These are phyloP conservation scores for Mycena floridula DNA, from an alignment of 768 basidiomycete genomes.

Conservation along the genomic window DNA sequence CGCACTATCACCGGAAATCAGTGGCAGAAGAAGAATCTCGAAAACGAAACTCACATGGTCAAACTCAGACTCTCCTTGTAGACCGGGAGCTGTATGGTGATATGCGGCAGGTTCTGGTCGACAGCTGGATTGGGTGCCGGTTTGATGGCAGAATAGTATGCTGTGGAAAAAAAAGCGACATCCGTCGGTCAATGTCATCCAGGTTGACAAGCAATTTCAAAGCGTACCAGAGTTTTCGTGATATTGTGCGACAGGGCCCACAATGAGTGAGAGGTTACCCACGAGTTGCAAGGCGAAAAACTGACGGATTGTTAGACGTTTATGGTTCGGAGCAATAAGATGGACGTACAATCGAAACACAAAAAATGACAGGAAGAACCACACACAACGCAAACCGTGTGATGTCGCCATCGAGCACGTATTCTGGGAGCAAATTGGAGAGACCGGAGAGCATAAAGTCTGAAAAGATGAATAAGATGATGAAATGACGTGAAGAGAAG, in stretches of 20 bases:
- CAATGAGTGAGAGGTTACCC: slow-evolving; percentile 39
- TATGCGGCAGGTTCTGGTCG: slow-evolving; percentile 66
- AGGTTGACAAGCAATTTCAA: slow-evolving; percentile 3
- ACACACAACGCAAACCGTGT: slow-evolving; percentile 60
- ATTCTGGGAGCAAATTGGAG: slow-evolving; percentile 60
- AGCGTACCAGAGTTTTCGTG: slow-evolving; percentile 83
- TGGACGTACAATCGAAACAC: slow-evolving; percentile 61
- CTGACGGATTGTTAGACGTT: slow-evolving; percentile 24
- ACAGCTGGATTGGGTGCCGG: slow-evolving; percentile 63
- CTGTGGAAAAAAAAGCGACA: no score
- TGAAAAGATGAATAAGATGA: slow-evolving; percentile 5
- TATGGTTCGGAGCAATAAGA: neutral
- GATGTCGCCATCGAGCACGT: slow-evolving; percentile 54
- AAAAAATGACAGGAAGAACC: slow-evolving; percentile 68
- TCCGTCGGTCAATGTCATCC: slow-evolving; percentile 2
- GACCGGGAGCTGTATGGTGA: slow-evolving; percentile 80
- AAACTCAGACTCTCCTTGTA: slow-evolving; percentile 78
- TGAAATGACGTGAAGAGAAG: slow-evolving; percentile 1
- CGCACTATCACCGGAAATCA: slow-evolving; percentile 30
- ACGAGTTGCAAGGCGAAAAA: slow-evolving; percentile 75
- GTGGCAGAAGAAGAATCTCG: neutral
- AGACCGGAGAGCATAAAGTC: slow-evolving; percentile 62
- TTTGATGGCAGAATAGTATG: slow-evolving; percentile 69
- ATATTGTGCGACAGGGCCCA: slow-evolving; percentile 83
- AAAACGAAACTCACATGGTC: slow-evolving; percentile 52